Evolutionary conservation across 768 basidiomycete genomes (phyloP), one percentile per base, ranked within the genome.

Genomic region (Amanita phalloides): DNA sequence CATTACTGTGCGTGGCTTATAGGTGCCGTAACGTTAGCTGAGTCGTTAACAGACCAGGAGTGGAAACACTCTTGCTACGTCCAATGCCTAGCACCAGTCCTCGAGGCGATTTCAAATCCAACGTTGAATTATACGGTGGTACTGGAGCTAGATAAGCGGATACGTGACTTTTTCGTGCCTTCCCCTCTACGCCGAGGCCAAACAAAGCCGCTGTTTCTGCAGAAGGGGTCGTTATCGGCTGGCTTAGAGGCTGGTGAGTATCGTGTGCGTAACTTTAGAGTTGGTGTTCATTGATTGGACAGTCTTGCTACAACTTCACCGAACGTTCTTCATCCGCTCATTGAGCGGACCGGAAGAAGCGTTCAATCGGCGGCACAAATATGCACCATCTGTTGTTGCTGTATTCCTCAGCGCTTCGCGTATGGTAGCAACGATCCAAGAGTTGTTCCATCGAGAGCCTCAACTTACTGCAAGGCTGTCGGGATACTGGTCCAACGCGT

Each of bases 361-460:
- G 1, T 80, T 84, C 62, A 79, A 82, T 51, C 70, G 78, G 53
- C 70, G 68, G 49, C 80, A 84, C 67, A 75, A 72, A 61, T 83
- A 80, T 56, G 82, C 84, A 5, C 81, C 82, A 3, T 85, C 83
- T 6, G 81, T 82, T 9, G 76, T 85, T 10, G 83, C 84, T 28
- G 77, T 81, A 10, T 83, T 81, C 67, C 69, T 79, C 17, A 76
- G 81, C 54, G 80, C 82, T 20, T 75, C 75, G 49, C 73, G 76
- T 35, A 79, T 86, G 68, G 78, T 86, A 44, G 78, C 78, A 53
- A 75, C 76, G 10, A 64, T 84, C 17, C 70, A 78, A 49, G 76
- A 74, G 48, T 64, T 84, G 23, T 79, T 79, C 62, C 65, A 68
- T 21, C 71, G 73, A 43, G 78, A 84, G 55, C 82, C 84, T 1